Conservation (phyloP, 306 rosid species). For the Cucumis hystrix region DNA sequence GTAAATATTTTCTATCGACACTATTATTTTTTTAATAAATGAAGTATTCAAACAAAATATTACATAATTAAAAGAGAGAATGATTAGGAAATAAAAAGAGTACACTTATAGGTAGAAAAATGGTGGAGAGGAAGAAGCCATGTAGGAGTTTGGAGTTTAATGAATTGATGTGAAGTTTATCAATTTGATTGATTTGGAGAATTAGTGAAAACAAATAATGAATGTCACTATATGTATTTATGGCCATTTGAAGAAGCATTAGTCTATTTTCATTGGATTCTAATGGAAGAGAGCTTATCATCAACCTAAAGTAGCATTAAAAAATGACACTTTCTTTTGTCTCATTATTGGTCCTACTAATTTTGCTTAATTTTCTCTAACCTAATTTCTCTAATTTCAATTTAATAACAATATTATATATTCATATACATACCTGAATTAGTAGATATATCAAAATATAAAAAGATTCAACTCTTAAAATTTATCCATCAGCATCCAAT, state of each 20-base stretch:
- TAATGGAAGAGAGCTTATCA: conserved; percentile 17
- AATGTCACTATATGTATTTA: neutral
- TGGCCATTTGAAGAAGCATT: neutral
- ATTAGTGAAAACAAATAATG: neutral
- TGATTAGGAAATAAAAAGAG: neutral
- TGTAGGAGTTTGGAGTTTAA: neutral
- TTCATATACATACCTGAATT: too few species aligned
- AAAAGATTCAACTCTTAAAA: too few species aligned
- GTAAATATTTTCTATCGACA: too few species aligned
- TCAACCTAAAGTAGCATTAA: conserved; percentile 5
- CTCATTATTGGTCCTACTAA: conserved; percentile 11
- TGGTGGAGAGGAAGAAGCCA: conserved; percentile 2
- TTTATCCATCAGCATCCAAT: too few species aligned
- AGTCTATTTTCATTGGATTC: conserved; percentile 45
- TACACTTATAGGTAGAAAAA: neutral
- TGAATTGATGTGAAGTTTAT: neutral
- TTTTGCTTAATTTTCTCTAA: conserved; percentile 12
- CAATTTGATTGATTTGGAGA: neutral
- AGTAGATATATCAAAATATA: too few species aligned
- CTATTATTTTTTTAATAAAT: neutral
- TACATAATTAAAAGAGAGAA: too few species aligned
- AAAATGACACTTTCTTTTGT: conserved; percentile 8
- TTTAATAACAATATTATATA: neutral
- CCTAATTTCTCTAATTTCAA: conserved; percentile 5
- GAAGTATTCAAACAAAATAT: neutral